Percentiles rank a stretch among this genome's conserved stretches.
phyloP scores from a whole-genome alignment of 176 grass and related monocot species.

The Miscanthus lutarioriparius region DNA sequence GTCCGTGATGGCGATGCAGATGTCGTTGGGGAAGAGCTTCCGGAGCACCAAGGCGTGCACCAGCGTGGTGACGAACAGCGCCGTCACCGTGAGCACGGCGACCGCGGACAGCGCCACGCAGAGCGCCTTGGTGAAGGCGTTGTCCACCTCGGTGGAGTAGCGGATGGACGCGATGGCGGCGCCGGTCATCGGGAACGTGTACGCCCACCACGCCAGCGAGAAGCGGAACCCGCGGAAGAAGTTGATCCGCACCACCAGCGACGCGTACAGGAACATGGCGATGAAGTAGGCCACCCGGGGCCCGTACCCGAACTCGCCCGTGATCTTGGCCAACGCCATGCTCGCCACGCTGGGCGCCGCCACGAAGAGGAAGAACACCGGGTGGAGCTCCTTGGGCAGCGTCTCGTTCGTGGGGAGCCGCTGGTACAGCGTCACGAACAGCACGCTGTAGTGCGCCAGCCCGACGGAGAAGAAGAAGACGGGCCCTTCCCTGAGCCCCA shows the following conservation, averaged over 20 bases:
- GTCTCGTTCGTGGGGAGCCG: constrained; percentile 89
- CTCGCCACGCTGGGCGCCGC: constrained; percentile 81
- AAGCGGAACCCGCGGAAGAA: constrained; percentile 89
- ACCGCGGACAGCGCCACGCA: constrained; percentile 52
- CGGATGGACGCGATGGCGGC: constrained; percentile 73
- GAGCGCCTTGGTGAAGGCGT: constrained; percentile 52
- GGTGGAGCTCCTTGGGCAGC: constrained; percentile 87
- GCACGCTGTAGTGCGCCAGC: constrained; percentile 79
- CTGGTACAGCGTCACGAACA: constrained; percentile 98
- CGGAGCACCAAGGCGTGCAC: constrained; percentile 63
- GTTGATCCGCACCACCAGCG: constrained; percentile 85
- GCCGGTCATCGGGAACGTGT: constrained; percentile 94
- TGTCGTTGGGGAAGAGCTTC: constrained; percentile 91
- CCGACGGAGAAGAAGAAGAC: constrained; percentile 89
- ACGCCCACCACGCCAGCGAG: constrained; percentile 95
- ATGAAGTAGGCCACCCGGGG: constrained; percentile 68
- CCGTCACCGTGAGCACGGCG: constrained; percentile 55
- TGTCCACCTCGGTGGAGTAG: constrained; percentile 72
- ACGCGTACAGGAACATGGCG: constrained; percentile 88
- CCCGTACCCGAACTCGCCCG: constrained; percentile 55
- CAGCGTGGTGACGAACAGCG: constrained; percentile 56
- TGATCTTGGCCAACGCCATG: constrained; percentile 85
- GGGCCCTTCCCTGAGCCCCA: constrained; percentile 77
- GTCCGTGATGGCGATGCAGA: constrained; percentile 81
- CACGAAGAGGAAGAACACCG: constrained; percentile 95